phyloP scores from a whole-genome alignment of 352 stramenopile genomes.

The Pythium aristosporum region DNA sequence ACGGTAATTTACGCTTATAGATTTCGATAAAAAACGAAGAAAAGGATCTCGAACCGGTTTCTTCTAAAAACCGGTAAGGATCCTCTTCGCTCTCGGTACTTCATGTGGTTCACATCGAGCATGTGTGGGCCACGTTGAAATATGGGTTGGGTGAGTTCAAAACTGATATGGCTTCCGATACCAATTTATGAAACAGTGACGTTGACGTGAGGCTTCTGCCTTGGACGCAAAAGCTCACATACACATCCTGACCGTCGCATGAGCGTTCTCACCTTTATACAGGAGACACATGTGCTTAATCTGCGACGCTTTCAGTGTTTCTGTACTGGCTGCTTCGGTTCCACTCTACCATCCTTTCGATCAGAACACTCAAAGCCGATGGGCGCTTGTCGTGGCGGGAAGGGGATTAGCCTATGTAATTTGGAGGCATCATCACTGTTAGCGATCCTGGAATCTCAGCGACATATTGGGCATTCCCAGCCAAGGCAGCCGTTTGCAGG shows the following conservation, averaged over 20 bases:
- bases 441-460: neutral
- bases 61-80: neutral
- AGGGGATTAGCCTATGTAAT: neutral
- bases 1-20: slow-evolving; percentile 4
- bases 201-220: slow-evolving; percentile 1
- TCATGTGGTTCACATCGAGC: slow-evolving; percentile 6
- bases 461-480: neutral
- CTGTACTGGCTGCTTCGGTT: neutral
- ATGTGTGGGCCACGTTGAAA: neutral
- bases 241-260: neutral
- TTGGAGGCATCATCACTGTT: neutral
- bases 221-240: neutral
- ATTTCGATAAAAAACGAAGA: slow-evolving; percentile 4
- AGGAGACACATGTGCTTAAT: neutral
- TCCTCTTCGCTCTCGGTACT: neutral
- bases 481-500: neutral
- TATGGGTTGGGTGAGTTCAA: neutral
- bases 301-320: neutral
- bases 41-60: slow-evolving; percentile 6
- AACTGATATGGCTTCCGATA: slow-evolving; percentile 10
- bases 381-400: neutral
- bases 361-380: neutral
- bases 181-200: neutral
- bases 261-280: neutral
- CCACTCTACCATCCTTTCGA: neutral